phyloP scores from a whole-genome alignment of 371 early-diverging fungal genomes.

The Mortierella sp. region DNA sequence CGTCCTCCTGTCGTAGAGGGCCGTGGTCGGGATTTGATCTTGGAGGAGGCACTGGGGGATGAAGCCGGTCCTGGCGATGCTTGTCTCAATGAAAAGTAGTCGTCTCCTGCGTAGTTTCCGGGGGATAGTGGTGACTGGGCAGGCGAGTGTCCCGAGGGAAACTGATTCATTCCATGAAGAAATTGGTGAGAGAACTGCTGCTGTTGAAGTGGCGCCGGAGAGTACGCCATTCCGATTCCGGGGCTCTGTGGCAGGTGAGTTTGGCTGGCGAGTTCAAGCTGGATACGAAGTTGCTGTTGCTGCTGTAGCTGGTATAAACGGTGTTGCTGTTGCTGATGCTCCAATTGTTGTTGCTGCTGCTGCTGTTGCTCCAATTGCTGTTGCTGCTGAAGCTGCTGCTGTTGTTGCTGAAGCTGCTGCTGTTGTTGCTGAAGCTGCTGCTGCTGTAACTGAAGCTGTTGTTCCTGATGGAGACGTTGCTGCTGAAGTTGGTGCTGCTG shows the following conservation, averaged over 20 bases:
- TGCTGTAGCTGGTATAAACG: conserved; percentile 33
- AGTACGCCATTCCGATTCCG: conserved; percentile 17
- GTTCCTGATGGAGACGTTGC: conserved; percentile 5
- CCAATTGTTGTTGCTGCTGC: conserved; percentile 28
- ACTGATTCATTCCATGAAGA: conserved; percentile 30
- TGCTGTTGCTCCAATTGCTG: conserved; percentile 21
- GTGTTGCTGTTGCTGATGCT: conserved; percentile 34
- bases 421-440: conserved; percentile 9
- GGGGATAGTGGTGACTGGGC: conserved; percentile 44
- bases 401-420: conserved; percentile 13
- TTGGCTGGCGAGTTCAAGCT: conserved; percentile 37
- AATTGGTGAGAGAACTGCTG: conserved; percentile 34
- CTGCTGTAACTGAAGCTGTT: conserved; percentile 12
- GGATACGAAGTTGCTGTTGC: conserved; percentile 37
- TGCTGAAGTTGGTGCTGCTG: conserved; percentile 22
- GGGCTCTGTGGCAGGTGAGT: conserved; percentile 43
- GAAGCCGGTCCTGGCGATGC: conserved; percentile 43
- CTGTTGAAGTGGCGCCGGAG: conserved; percentile 21
- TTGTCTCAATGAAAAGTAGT: conserved; percentile 43
- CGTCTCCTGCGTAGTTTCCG: conserved; percentile 36
- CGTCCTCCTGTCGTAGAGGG: conserved; percentile 29
- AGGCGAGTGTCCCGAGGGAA: conserved; percentile 41
- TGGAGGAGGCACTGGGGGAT: conserved; percentile 34
- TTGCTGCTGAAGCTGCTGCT: conserved; percentile 19
- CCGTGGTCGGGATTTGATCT: conserved; percentile 47